phyloP scores from a whole-genome alignment of 2,329 filamentous ascomycete genomes.

The Tolypocladium tropicale region DNA sequence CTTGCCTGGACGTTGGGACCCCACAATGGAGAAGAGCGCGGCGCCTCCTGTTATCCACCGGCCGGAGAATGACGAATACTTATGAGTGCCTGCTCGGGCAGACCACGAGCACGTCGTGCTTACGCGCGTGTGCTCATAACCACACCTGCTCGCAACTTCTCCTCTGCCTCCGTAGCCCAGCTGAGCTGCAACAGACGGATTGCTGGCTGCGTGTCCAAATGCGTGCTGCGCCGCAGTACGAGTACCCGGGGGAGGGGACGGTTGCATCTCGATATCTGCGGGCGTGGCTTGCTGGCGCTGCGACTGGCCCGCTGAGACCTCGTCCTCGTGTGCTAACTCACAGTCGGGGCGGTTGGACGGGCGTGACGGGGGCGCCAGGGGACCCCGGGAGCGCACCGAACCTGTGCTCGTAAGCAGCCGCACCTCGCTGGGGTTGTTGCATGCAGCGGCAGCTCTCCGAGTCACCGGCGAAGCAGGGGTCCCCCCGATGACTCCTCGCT shows the following conservation, averaged over 20 bases:
- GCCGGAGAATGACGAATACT: not conserved
- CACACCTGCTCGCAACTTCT: not conserved
- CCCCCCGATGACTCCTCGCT: slow-evolving; percentile 5
- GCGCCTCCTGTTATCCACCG: too few relatives aligned
- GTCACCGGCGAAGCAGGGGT: not conserved
- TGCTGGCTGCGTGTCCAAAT: too few relatives aligned
- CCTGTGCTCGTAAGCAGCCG: too few relatives aligned
- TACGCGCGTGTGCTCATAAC: too few relatives aligned
- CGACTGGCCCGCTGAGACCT: not conserved
- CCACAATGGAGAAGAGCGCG: not conserved
- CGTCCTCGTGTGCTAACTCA: not conserved
- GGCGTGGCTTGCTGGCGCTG: not conserved
- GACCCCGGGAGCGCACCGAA: not conserved
- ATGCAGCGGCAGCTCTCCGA: too few relatives aligned
- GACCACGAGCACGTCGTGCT: not conserved
- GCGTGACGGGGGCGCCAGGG: too few relatives aligned
- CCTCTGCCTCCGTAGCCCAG: not conserved
- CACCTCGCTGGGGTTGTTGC: too few relatives aligned
- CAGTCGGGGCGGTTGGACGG: not conserved
- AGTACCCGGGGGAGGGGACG: too few relatives aligned
- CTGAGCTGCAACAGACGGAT: too few relatives aligned
- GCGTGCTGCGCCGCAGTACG: not conserved
- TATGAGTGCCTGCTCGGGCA: not conserved
- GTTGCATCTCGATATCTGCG: not conserved
- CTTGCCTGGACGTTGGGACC: not conserved